Evolutionary conservation across 164 flowering plant species (phyloP).

Genomic region (Litsea cubeba): DNA sequence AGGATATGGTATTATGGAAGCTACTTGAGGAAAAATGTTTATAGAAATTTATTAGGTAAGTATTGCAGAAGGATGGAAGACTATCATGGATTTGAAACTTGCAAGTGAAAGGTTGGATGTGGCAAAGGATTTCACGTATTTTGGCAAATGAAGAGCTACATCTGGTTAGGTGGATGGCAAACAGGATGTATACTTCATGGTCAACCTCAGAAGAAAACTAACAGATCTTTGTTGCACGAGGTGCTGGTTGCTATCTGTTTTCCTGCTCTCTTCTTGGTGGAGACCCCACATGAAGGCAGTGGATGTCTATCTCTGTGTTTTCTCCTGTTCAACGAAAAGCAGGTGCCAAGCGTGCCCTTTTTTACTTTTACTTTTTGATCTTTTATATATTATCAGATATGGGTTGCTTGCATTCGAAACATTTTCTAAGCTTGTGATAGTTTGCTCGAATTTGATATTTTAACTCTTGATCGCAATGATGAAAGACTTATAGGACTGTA

Average conservation of each 20-base stretch:
- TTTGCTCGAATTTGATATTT: neutral
- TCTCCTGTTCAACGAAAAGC: constrained; percentile 49
- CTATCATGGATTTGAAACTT: constrained; percentile 8
- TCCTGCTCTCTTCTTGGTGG: constrained; percentile 26
- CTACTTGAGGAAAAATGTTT: neutral
- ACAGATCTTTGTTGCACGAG: constrained; percentile 24
- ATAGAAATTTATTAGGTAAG: constrained; percentile 6
- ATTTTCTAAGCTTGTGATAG: constrained; percentile 4
- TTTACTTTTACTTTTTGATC: neutral
- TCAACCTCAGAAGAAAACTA: constrained; percentile 31
- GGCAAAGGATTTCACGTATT: neutral
- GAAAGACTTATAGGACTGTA: constrained; percentile 7
- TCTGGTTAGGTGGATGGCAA: constrained; percentile 31
- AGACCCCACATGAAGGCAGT: constrained; percentile 51
- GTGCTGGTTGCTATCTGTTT: constrained; percentile 23
- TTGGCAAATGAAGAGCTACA: constrained; percentile 12
- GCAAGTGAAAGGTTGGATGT: constrained; percentile 5
- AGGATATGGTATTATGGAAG: neutral
- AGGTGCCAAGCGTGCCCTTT: constrained; percentile 16
- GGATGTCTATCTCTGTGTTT: constrained; percentile 45
- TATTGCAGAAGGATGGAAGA: constrained; percentile 16
- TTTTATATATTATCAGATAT: constrained; percentile 13
- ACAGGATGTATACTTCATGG: constrained; percentile 27
- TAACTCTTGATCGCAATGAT: constrained; percentile 20
- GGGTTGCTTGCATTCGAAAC: constrained; percentile 34